Evolutionary conservation across 2,329 filamentous ascomycete species (phyloP), one percentile per base, ranked within the genome.

Genomic region (Talaromyces atroroseus): DNA sequence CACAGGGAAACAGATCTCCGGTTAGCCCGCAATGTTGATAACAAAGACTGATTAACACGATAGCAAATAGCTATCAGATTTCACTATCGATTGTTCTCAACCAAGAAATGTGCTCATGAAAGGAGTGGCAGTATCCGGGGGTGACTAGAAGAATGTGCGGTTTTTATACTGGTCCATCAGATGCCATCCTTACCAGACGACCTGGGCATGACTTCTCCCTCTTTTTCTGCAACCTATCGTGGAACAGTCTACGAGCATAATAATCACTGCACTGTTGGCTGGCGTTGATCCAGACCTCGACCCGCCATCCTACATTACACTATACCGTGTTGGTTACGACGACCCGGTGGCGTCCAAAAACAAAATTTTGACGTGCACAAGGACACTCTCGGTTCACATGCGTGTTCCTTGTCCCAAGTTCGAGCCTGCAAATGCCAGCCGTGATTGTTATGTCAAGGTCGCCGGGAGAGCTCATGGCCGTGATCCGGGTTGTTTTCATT

Each of bases 121-220:
- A 20, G 38, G 16, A 29, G 1, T 46, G 18, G 26, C 5, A 18
- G n/a, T 36, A 52, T 53, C 16, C 16, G 16, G 42, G 52, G 44
- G 47, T 64, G 60, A 62, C 54, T 61, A 62, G 64, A 57, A 64
- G 24, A 53, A 46, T 44, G 29, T 44, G 44, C n/a, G 21, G 21
- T 42, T 49, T 45, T 54, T 54, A 54, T 54, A 54, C 46, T 10
- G 24, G 5, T 29, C 26, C 26, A 29, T 5, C 5, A 20, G n/a
- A 18, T 12, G 14, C 14, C 18, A 7, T 18, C n/a, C 40, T 18
- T 44, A 18, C 20, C 14, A 7, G 10, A 40, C 36, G 6, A 18
- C 8, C 16, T 18, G 20, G 4, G 12, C 18, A 44, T 44, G 40
- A 21, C n/a, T 44, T 47, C 26, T 29, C 24, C 49, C 49, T 38